Percentiles rank a stretch among this genome's conserved stretches.
Conservation (phyloP, 148 eudicot species). For the Rhododendron ovatum region DNA sequence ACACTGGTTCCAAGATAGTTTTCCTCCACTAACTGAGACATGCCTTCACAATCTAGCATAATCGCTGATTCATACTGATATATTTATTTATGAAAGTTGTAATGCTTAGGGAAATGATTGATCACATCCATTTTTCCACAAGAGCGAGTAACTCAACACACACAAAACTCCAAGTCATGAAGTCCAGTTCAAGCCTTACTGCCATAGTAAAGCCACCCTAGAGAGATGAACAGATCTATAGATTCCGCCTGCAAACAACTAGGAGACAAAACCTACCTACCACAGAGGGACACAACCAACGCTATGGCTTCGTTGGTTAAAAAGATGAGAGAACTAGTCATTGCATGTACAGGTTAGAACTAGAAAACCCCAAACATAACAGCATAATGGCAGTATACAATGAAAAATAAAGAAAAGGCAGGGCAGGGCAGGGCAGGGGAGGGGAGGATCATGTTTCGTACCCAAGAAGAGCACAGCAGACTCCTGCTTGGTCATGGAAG, state of each 20-base stretch:
- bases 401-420: background rate
- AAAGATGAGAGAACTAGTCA: background rate
- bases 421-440: background rate
- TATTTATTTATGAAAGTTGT: background rate
- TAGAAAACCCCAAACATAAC: background rate
- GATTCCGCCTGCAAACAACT: background rate
- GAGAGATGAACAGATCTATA: background rate
- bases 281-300: background rate
- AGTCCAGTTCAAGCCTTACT: background rate
- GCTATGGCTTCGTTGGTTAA: background rate
- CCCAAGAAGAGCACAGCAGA: conserved; percentile 99
- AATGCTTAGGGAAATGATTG: background rate
- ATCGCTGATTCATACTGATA: background rate
- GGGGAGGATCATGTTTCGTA: conserved; percentile 22
- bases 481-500: conserved; percentile 92
- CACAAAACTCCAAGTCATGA: background rate
- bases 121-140: background rate
- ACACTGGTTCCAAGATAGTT: background rate
- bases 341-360: background rate
- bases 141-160: background rate
- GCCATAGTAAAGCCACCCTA: background rate
- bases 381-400: background rate
- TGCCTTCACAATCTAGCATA: background rate
- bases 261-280: background rate
- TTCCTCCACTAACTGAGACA: background rate